These are phyloP conservation scores for Oehlia diaphana DNA, from an alignment of 192 early-diverging fungal genomes.

Conservation along the genomic window DNA sequence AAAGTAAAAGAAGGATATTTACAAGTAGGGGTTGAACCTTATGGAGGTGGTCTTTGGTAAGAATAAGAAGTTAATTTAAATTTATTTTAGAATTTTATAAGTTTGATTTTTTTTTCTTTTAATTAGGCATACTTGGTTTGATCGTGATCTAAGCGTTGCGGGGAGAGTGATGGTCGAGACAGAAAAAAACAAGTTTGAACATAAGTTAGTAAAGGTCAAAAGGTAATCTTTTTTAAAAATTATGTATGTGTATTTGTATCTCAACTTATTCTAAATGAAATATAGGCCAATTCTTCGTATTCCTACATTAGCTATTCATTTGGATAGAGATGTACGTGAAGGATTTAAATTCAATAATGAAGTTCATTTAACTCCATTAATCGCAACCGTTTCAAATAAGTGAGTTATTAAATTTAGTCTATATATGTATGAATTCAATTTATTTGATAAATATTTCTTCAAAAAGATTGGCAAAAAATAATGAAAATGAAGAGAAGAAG, in stretches of 20 bases:
- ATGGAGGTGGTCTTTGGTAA: constrained; percentile 94
- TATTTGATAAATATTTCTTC: neutral
- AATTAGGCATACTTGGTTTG: constrained; percentile 92
- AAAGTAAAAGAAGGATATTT: constrained; percentile 84
- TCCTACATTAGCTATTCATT: constrained; percentile 95
- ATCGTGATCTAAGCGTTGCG: constrained; percentile 94
- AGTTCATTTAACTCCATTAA: constrained; percentile 85
- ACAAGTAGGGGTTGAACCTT: constrained; percentile 88
- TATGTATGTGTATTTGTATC: neutral
- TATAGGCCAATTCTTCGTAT: constrained; percentile 86
- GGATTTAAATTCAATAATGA: constrained; percentile 96
- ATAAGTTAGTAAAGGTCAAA: constrained; percentile 77
- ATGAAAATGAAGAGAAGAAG: constrained; percentile 36
- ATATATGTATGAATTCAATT: neutral
- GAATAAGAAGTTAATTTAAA: neutral
- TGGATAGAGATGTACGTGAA: constrained; percentile 77
- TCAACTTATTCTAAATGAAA: neutral
- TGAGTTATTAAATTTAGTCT: constrained; percentile 32
- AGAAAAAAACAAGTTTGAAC: constrained; percentile 56
- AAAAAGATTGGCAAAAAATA: constrained; percentile 7
- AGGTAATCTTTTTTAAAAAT: constrained; percentile 21
- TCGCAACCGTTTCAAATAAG: constrained; percentile 70
- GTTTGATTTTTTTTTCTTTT: neutral
- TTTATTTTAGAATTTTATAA: neutral
- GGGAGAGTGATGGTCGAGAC: constrained; percentile 87